Evolutionary conservation across 129 eudicot genomes (phyloP), one percentile per base, ranked within the genome.

Genomic region (Helichrysum umbraculigerum): DNA sequence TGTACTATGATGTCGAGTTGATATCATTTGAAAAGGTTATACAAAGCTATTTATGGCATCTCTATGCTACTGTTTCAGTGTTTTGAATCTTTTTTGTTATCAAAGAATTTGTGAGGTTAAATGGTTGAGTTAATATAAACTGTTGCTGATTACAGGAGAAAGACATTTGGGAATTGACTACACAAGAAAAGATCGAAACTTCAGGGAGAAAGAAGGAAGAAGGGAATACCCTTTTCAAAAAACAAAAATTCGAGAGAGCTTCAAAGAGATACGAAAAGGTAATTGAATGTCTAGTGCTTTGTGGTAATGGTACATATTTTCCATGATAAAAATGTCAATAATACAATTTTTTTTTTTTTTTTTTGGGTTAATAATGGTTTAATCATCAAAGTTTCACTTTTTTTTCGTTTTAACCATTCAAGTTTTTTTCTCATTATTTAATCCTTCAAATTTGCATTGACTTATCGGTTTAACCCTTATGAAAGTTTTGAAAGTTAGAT

Each of bases 191-290:
- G 82, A 69, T 91, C 35, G 78, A 76, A 76, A 79, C 92, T 29
- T 88, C 86, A 3, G 74, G 76, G 41, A 77, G 79, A 60, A 86
- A 85, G 84, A 91, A 91, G 73, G 79, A 81, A 21, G 92, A 88
- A 35, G 97, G 97, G 71, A 91, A 88, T 68, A 28, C 66, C 30
- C 80, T 88, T 76, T 91, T 91, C 73, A 86, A 83, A 78, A 84
- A 71, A 4, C 88, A 92, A 71, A 86, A 81, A 50, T 91, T 73
- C 63, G 76, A 68, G 71, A 87, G 78, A 57, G 97, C 97, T 60
- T 88, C 94, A 8, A 83, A 82, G 78, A 85, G 88, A 84, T 91
- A 91, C 73, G 97, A 85, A 56, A 88, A 91, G 94, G 97, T 73
- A 79, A 56, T 19, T 28, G 3, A 32, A 3, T 58, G 17, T 34